Percentiles rank a stretch among this genome's conserved stretches.
Evolutionary conservation across 169 alveolate species (phyloP).

Genomic region (Babesia divergens): DNA sequence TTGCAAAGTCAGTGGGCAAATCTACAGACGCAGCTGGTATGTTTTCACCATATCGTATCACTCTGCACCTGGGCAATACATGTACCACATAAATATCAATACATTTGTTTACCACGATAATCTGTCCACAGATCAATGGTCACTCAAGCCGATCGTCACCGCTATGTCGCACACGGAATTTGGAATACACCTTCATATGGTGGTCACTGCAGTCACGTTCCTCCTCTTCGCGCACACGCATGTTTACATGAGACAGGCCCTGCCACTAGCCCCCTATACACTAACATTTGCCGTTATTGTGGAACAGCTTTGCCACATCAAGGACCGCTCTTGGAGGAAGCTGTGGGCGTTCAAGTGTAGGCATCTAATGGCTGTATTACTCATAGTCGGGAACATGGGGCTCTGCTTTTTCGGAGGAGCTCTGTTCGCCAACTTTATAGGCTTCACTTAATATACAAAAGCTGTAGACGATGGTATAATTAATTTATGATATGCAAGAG

Average conservation of each 20-base stretch:
- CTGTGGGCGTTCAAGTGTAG: not conserved
- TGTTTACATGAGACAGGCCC: slow-evolving; percentile 46
- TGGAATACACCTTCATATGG: slow-evolving; percentile 30
- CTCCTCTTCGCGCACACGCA: slow-evolving; percentile 40
- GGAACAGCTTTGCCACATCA: slow-evolving; percentile 6
- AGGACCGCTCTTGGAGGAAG: not conserved
- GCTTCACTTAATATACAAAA: slow-evolving; percentile 57
- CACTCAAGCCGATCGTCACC: not conserved
- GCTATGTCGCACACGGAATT: slow-evolving; percentile 17
- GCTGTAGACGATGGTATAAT: too few species aligned
- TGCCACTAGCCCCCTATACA: slow-evolving; percentile 18
- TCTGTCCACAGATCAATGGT: not conserved
- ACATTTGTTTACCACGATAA: not conserved
- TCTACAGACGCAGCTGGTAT: not conserved
- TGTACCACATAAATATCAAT: not conserved
- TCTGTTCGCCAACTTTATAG: slow-evolving; percentile 49
- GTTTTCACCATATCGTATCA: not conserved
- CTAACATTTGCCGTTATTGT: slow-evolving; percentile 9
- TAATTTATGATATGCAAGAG: too few species aligned
- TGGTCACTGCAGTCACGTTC: slow-evolving; percentile 16
- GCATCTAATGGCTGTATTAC: not conserved
- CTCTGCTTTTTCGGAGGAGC: slow-evolving; percentile 51
- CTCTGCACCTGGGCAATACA: too few species aligned
- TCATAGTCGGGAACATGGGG: slow-evolving; percentile 5
- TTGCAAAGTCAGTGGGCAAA: not conserved